phyloP scores from a whole-genome alignment of 225 moss, liverwort and hornwort genomes.

The Pleurozium schreberi region DNA sequence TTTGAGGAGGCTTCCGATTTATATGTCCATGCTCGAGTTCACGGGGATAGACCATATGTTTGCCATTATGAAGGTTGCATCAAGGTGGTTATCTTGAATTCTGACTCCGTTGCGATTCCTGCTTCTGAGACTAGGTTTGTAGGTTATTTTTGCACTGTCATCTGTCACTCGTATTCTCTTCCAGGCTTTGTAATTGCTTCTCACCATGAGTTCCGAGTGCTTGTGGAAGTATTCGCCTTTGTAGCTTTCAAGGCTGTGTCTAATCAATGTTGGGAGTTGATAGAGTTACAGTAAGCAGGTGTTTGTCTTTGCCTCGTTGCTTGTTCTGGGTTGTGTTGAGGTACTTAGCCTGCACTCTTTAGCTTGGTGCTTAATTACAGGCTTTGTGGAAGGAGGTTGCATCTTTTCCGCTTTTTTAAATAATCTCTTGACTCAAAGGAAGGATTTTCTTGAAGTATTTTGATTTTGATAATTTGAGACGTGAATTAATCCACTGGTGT shows the following conservation, averaged over 20 bases:
- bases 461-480: neutral
- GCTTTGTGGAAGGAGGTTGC: neutral
- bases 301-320: neutral
- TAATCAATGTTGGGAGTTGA: neutral
- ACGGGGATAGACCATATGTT: slow-evolving; percentile 88
- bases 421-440: neutral
- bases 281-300: neutral
- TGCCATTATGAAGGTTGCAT: slow-evolving; percentile 95
- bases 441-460: neutral
- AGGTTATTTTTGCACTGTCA: neutral
- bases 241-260: neutral
- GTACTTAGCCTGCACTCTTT: neutral
- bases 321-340: neutral
- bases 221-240: neutral
- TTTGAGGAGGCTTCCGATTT: slow-evolving; percentile 70
- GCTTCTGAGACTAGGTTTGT: neutral
- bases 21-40: slow-evolving; percentile 83
- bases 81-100: slow-evolving; percentile 40
- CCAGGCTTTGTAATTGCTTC: neutral
- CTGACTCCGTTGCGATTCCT: neutral
- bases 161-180: neutral
- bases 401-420: neutral
- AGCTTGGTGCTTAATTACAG: neutral
- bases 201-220: neutral
- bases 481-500: neutral